phyloP scores from a whole-genome alignment of 2,329 filamentous ascomycete species.

The Stachybotrys echinatus region DNA sequence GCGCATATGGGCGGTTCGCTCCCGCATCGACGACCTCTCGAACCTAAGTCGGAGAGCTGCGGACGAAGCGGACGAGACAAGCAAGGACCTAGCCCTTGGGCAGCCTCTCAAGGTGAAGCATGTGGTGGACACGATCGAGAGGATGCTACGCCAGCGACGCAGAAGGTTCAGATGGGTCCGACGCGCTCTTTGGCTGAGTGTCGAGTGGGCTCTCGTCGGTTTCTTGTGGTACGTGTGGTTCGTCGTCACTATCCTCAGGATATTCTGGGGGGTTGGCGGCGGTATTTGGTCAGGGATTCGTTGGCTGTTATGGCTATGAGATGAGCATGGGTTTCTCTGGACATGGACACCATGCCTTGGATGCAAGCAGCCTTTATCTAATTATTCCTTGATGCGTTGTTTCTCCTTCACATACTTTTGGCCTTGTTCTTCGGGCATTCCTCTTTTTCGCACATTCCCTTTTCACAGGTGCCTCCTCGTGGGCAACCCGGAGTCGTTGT shows the following conservation, averaged over 20 bases:
- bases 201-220: conserved; percentile 84
- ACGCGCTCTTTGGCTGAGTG: conserved; percentile 69
- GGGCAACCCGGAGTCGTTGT: background rate
- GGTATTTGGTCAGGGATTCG: conserved; percentile 55
- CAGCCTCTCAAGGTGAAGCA: conserved; percentile 77
- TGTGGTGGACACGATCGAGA: conserved; percentile 72
- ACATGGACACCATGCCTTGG: background rate
- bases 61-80: conserved; percentile 76
- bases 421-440: background rate
- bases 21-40: conserved; percentile 47
- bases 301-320: conserved; percentile 80
- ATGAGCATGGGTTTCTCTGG: background rate
- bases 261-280: conserved; percentile 57
- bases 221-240: conserved; percentile 96
- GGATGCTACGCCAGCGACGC: conserved; percentile 65
- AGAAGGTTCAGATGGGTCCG: conserved; percentile 68
- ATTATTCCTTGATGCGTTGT: no score
- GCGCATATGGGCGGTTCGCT: conserved; percentile 41
- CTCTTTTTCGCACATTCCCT: conserved; percentile 4
- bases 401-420: background rate
- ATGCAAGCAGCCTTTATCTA: background rate
- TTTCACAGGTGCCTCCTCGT: background rate
- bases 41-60: conserved; percentile 61
- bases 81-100: conserved; percentile 67
- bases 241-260: conserved; percentile 69